Percentiles rank a stretch among this genome's conserved stretches.
Evolutionary conservation across 345 rosid species (phyloP).

Genomic region (Linum usitatissimum): DNA sequence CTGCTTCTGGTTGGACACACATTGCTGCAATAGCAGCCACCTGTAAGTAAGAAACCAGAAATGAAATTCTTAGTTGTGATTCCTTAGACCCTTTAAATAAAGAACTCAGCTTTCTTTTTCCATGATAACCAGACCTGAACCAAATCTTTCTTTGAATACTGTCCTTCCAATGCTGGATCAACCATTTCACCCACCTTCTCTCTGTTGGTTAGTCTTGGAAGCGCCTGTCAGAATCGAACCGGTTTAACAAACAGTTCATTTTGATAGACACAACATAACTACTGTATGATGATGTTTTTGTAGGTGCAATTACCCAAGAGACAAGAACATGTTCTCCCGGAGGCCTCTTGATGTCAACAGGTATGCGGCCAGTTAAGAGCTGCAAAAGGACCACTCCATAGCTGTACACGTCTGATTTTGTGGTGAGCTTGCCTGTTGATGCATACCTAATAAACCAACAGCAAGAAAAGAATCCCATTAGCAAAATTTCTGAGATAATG

Average conservation of each 20-base stretch:
- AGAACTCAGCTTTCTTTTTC: too few species aligned
- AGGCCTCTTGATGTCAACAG: conserved; percentile 56
- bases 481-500: neutral
- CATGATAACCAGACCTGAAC: conserved; percentile 42
- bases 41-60: conserved; percentile 20
- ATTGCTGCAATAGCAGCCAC: conserved; percentile 90
- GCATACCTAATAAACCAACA: conserved; percentile 40
- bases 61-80: neutral
- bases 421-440: conserved; percentile 79
- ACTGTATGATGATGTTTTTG: neutral
- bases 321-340: conserved; percentile 78
- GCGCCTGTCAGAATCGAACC: conserved; percentile 40
- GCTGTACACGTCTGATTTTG: conserved; percentile 88
- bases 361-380: conserved; percentile 75
- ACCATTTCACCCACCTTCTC: conserved; percentile 66
- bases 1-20: conserved; percentile 86
- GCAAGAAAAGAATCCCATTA: neutral
- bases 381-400: conserved; percentile 74
- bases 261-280: neutral
- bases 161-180: conserved; percentile 60
- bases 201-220: conserved; percentile 68
- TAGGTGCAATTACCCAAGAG: conserved; percentile 58
- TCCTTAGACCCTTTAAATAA: neutral
- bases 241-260: neutral
- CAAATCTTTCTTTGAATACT: conserved; percentile 63